These are phyloP conservation scores for Emmonsiellopsis sp. DNA, from an alignment of 2,329 filamentous ascomycete genomes.

Conservation along the genomic window DNA sequence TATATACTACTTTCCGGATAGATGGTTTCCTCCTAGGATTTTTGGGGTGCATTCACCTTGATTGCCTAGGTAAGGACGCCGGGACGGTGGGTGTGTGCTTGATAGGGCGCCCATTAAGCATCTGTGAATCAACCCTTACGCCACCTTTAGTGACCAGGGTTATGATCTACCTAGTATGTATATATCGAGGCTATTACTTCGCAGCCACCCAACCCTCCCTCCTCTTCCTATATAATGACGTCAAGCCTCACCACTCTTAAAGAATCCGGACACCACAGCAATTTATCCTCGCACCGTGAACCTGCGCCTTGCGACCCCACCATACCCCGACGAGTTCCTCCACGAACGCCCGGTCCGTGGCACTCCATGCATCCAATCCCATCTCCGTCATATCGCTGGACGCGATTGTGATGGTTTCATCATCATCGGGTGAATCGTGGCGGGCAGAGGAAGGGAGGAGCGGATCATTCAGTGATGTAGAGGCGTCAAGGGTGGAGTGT, in stretches of 20 bases:
- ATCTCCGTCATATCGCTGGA: constrained; percentile 38
- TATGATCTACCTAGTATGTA: no score
- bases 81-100: no score
- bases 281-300: constrained; percentile 34
- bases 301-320: constrained; percentile 35
- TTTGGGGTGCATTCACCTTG: no score
- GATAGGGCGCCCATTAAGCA: no score
- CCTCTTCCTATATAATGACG: no score
- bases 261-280: constrained; percentile 40
- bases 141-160: no score
- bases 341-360: constrained; percentile 36
- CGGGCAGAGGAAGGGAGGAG: not conserved
- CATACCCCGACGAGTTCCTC: constrained; percentile 36
- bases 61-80: no score
- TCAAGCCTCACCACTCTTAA: constrained; percentile 10
- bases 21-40: no score
- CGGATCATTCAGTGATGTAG: not conserved
- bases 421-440: constrained; percentile 2
- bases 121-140: no score
- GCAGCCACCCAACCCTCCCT: no score
- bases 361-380: constrained; percentile 42
- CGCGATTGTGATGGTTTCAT: constrained; percentile 27
- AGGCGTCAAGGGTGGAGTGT: not conserved
- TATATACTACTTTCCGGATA: no score
- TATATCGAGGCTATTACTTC: no score